These are phyloP conservation scores for Penicillium rolfsii DNA, from an alignment of 2,329 filamentous ascomycete species.

Conservation along the genomic window DNA sequence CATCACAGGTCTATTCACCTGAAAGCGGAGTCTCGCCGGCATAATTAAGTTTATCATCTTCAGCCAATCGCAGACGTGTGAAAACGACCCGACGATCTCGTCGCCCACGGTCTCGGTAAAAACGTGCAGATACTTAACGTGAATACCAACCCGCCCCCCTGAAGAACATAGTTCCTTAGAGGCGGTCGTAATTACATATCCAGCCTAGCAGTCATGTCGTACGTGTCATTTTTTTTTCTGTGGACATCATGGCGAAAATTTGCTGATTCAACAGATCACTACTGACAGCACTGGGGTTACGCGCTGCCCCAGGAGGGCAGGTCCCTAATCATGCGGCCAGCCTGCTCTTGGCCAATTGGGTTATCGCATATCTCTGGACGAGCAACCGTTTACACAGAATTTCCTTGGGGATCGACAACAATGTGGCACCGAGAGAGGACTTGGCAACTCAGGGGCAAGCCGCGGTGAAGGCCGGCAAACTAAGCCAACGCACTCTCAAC, in stretches of 20 bases:
- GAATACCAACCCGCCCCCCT: background rate
- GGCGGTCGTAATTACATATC: background rate
- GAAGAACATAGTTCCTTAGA: background rate
- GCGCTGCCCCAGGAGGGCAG: slow-evolving; percentile 20
- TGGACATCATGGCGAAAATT: background rate
- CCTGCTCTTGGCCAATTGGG: slow-evolving; percentile 46
- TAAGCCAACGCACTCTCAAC: slow-evolving; percentile 41
- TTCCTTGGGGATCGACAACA: slow-evolving; percentile 42
- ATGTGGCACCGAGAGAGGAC: slow-evolving; percentile 45
- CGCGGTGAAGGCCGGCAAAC: slow-evolving; percentile 42
- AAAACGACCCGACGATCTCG: slow-evolving; percentile 4
- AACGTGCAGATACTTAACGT: background rate
- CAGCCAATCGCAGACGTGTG: slow-evolving; percentile 12
- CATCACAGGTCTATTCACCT: background rate
- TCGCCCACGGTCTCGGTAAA: background rate
- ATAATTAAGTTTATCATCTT: slow-evolving; percentile 10
- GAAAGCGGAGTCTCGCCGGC: background rate
- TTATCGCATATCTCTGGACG: slow-evolving; percentile 43
- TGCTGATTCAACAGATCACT: slow-evolving; percentile 20
- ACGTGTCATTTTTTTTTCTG: background rate
- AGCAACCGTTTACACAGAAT: slow-evolving; percentile 42
- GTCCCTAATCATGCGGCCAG: slow-evolving; percentile 33
- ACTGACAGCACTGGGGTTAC: slow-evolving; percentile 31
- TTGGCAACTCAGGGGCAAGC: slow-evolving; percentile 41
- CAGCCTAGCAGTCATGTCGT: slow-evolving; percentile 15